These are phyloP conservation scores for Mesembryanthemum crystallinum DNA, from an alignment of 148 eudicot species.

Conservation along the genomic window DNA sequence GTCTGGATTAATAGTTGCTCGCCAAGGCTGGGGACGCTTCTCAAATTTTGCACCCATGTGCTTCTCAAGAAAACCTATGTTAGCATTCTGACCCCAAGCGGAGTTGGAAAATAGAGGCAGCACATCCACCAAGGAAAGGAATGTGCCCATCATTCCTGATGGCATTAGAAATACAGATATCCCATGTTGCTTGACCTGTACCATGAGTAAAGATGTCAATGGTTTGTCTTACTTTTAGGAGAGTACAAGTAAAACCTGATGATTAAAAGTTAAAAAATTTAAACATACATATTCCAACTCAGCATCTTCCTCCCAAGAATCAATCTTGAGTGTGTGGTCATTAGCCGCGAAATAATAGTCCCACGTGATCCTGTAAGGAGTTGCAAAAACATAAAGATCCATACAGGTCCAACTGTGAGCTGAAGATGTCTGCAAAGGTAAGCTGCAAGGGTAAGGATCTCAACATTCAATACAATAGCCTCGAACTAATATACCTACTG, in stretches of 20 bases:
- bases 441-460: slow-evolving; percentile 5
- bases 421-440: slow-evolving; percentile 55
- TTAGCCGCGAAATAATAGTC: slow-evolving; percentile 83
- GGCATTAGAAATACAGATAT: slow-evolving; percentile 97
- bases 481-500: not conserved
- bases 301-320: slow-evolving; percentile 96
- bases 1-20: slow-evolving; percentile 61
- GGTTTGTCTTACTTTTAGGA: not conserved
- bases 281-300: slow-evolving; percentile 84
- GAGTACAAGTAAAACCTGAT: slow-evolving; percentile 1
- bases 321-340: slow-evolving; percentile 72
- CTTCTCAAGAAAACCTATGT: slow-evolving; percentile 75
- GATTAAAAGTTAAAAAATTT: slow-evolving; percentile 16
- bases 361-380: slow-evolving; percentile 94
- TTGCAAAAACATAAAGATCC: slow-evolving; percentile 96
- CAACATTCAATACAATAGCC: not conserved
- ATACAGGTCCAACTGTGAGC: slow-evolving; percentile 97
- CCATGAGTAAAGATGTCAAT: slow-evolving; percentile 21
- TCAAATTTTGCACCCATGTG: slow-evolving; percentile 95
- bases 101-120: slow-evolving; percentile 86
- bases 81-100: slow-evolving; percentile 86
- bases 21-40: slow-evolving; percentile 79
- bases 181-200: slow-evolving; percentile 96
- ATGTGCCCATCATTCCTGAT: slow-evolving; percentile 98
- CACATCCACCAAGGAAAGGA: slow-evolving; percentile 86